phyloP scores from a whole-genome alignment of 2,329 filamentous ascomycete species.

The Ramularia endophylla region DNA sequence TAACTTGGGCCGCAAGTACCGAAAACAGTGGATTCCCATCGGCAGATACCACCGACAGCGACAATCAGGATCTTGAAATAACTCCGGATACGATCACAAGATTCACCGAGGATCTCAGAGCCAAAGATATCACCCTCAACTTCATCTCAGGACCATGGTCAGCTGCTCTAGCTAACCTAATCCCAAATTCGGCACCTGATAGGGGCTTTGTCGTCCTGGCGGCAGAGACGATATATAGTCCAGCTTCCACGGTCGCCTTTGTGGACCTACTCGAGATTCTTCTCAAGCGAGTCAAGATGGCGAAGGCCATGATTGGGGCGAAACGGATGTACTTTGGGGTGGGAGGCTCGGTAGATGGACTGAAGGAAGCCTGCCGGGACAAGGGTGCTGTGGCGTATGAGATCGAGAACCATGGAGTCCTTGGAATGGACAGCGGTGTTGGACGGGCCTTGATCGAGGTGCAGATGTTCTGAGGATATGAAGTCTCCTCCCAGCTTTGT shows the following conservation, averaged over 20 bases:
- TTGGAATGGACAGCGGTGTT: constrained; percentile 39
- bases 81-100: constrained; percentile 51
- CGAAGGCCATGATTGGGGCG: constrained; percentile 63
- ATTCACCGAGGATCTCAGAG: constrained; percentile 52
- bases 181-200: constrained; percentile 37
- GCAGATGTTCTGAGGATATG: constrained; percentile 30
- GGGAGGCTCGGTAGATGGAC: constrained; percentile 73
- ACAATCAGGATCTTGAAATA: constrained; percentile 57
- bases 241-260: constrained; percentile 63
- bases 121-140: constrained; percentile 50
- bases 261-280: constrained; percentile 59
- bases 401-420: constrained; percentile 42
- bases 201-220: constrained; percentile 56
- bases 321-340: constrained; percentile 83
- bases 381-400: constrained; percentile 42
- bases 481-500: too few relatives aligned
- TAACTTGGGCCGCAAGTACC: constrained; percentile 51
- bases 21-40: constrained; percentile 2
- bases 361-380: constrained; percentile 44
- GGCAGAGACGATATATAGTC: constrained; percentile 79
- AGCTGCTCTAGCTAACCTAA: constrained; percentile 51
- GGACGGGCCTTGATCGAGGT: constrained; percentile 44
- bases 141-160: constrained; percentile 75
- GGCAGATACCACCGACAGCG: not conserved
- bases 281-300: constrained; percentile 47